Evolutionary conservation across 1,284 basidiomycete genomes (phyloP), one percentile per base, ranked within the genome.

Genomic region (Thecaphora thlaspeos): DNA sequence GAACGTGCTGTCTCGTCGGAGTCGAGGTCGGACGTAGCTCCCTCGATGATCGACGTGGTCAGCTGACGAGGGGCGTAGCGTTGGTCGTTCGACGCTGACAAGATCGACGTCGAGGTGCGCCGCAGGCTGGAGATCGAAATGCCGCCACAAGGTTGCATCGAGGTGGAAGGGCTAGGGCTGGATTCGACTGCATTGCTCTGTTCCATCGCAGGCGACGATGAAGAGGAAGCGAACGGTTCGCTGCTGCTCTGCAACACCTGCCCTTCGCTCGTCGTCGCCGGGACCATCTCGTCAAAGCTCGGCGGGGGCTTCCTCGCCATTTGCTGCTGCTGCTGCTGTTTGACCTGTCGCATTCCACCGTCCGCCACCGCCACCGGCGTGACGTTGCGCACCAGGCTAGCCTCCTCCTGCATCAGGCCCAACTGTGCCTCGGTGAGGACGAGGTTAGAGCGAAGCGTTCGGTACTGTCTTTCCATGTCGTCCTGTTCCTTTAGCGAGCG

Each of bases 361-460:
- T n/a, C n/a, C n/a, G n/a, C n/a, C n/a, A n/a, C n/a, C n/a, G n/a
- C n/a, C n/a, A n/a, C n/a, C n/a, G n/a, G n/a, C n/a, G 32, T 15
- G 11, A 8, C 4, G 32, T 15, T 34, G 9, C 32, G 32, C 9
- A 34, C 32, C 9, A 34, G 32, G 7, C 7, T 8, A 3, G 38
- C 38, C 38, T 40, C 38, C 19, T 40, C 38, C 15, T 40, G 38
- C 19, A 40, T 3, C 18, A 40, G 38, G 38, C 38, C 14, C 7
- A 40, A 18, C 19, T 40, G 38, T 4, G 38, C 38, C 38, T 40
- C 38, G 9, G 38, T 22, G 18, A 40, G 38, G 38, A 65, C 41
- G 9, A 65, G 54, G n/a, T 65, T 65, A 14, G 43, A 28, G 1
- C 46, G 48, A 9, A 61, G 18, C 15, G 46, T 57, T 21, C 48